phyloP scores from a whole-genome alignment of 1,139 yeast species.

The Lizanozyma gosingica region DNA sequence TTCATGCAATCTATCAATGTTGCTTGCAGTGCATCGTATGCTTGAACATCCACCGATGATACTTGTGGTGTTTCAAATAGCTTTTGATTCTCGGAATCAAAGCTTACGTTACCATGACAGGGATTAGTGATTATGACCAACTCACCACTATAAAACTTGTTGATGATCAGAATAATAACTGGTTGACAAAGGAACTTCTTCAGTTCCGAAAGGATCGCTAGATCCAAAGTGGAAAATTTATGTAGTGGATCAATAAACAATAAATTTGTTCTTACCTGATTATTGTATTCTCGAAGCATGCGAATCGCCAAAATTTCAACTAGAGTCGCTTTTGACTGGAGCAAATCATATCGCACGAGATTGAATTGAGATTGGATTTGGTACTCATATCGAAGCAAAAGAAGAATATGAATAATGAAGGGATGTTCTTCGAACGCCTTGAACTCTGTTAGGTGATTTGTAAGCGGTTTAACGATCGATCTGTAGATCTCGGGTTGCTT shows the following conservation, averaged over 20 bases:
- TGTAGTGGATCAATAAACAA: conserved; percentile 36
- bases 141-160: conserved; percentile 48
- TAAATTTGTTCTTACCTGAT: conserved; percentile 35
- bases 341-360: conserved; percentile 40
- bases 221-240: conserved; percentile 42
- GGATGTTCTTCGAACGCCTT: conserved; percentile 16
- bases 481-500: conserved; percentile 46
- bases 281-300: conserved; percentile 41
- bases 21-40: conserved; percentile 22
- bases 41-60: conserved; percentile 14
- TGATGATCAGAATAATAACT: conserved; percentile 39
- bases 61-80: conserved; percentile 11
- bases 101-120: conserved; percentile 21
- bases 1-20: conserved; percentile 23
- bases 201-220: conserved; percentile 46
- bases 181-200: conserved; percentile 52
- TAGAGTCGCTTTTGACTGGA: conserved; percentile 42
- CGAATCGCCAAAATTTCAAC: conserved; percentile 50
- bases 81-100: conserved; percentile 14
- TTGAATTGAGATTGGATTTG: conserved; percentile 41
- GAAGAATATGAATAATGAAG: conserved; percentile 23
- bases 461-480: conserved; percentile 42
- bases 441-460: conserved; percentile 11
- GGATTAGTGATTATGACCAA: conserved; percentile 15
- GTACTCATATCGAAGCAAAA: conserved; percentile 34